phyloP scores from a whole-genome alignment of 2,329 filamentous ascomycete species.

The Fusarium coffeatum region DNA sequence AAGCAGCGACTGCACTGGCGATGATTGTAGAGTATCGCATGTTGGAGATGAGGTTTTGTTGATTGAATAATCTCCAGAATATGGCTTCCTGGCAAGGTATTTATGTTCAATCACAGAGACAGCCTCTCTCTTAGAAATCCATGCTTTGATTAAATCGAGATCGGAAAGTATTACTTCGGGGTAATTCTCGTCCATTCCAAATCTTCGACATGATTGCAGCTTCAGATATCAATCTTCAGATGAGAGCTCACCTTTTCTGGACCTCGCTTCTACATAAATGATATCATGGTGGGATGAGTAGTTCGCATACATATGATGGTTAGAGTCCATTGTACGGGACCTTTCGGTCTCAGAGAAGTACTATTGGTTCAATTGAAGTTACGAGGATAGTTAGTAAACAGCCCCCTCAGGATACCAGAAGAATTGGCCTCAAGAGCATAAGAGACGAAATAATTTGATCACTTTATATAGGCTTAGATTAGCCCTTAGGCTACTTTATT shows the following conservation, averaged over 20 bases:
- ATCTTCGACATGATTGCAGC: too few species aligned
- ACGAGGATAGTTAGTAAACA: background rate
- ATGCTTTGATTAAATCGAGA: background rate
- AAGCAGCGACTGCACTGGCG: background rate
- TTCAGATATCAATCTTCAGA: background rate
- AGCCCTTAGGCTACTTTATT: too few species aligned
- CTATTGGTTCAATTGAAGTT: background rate
- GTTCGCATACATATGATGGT: background rate
- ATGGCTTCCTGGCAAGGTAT: background rate
- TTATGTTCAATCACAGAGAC: fast-evolving
- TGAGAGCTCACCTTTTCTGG: fast-evolving
- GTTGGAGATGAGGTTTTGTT: background rate
- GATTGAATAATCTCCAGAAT: background rate
- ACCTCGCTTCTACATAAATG: background rate
- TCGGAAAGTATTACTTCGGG: fast-evolving
- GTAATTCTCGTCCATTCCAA: fast-evolving
- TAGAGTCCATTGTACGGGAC: too few species aligned
- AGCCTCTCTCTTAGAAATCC: fast-evolving
- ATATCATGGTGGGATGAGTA: background rate
- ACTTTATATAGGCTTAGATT: too few species aligned
- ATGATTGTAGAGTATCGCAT: background rate
- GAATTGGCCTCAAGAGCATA: too few species aligned
- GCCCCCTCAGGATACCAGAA: too few species aligned
- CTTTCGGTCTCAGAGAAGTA: background rate
- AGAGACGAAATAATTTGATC: too few species aligned